Base-by-base conservation (phyloP, 306 rosid species). In the Medicago ruthenica region DNA sequence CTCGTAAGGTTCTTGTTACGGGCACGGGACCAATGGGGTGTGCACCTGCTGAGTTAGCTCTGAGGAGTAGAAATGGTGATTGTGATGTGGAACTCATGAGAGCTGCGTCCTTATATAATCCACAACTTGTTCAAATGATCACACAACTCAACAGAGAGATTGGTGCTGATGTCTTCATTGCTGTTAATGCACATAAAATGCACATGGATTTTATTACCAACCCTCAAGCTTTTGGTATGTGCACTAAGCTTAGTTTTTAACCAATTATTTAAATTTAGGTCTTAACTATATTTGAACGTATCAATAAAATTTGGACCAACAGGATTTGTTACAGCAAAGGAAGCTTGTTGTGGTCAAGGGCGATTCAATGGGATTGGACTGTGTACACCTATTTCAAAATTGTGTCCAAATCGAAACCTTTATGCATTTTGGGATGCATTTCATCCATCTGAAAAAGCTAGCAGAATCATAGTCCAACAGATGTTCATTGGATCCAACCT, bases 301-400 rank as follows among this genome's bases (percentile, higher is more conserved):
- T 0, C 0, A 5, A 11, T 9, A 0, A 58, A 21, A 7, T 48
- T 62, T 79, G 75, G 75, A 27, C 21, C 34, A 37, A 55, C 79
- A 90, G 96, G 97, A 42, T 90, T 92, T 82, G 82, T 67, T 1
- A 80, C 88, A 37, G 78, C 94, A 4, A 88, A 82, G 80, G 34
- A 83, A 15, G 96, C 96, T 5, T 92, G 97, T 22, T 92, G 97
- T 71, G 97, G 96, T 4, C 97, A 92, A 80, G 94, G 97, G 10
- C 91, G 94, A 1, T 87, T 73, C 76, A 92, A 92, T 58, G 97
- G 97, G 9, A 20, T 90, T 54, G 96, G 97, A 15, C 84, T 88
- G 1, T 87, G 97, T 82, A 88, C 97, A 6, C 37, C 64, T 5
- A 18, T 81, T 17, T 92, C 97, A 2, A 90, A 85, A 79, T 79